phyloP scores from a whole-genome alignment of 2,329 filamentous ascomycete genomes.

The Fusarium illudens region DNA sequence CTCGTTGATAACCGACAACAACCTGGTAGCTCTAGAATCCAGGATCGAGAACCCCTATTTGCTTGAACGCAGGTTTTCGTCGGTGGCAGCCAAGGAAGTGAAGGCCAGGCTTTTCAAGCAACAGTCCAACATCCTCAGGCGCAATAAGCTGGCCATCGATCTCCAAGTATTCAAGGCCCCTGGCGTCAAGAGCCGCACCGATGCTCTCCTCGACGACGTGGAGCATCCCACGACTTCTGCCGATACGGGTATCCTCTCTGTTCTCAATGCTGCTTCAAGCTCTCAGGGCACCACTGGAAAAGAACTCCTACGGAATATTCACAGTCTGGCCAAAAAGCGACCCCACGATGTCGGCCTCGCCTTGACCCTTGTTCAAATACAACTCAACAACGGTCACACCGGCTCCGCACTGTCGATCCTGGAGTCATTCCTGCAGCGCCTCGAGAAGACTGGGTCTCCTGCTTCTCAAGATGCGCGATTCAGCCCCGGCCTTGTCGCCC shows the following conservation, averaged over 20 bases:
- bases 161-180: conserved; percentile 73
- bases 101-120: conserved; percentile 76
- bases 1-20: conserved; percentile 72
- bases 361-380: conserved; percentile 83
- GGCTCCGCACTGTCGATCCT: conserved; percentile 78
- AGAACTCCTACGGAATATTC: conserved; percentile 73
- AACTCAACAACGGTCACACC: conserved; percentile 75
- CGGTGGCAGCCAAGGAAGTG: conserved; percentile 59
- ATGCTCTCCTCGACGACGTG: conserved; percentile 48
- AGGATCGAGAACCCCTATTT: conserved; percentile 70
- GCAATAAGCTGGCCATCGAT: conserved; percentile 71
- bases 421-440: conserved; percentile 75
- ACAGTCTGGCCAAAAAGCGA: conserved; percentile 74
- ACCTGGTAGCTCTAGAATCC: conserved; percentile 57
- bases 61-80: conserved; percentile 68
- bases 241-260: conserved; percentile 54
- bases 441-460: conserved; percentile 68
- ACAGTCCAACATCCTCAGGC: conserved; percentile 64
- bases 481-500: conserved; percentile 83
- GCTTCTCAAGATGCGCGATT: conserved; percentile 76
- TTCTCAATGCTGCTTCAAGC: conserved; percentile 75
- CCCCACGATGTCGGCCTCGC: conserved; percentile 83
- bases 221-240: conserved; percentile 43
- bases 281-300: conserved; percentile 70
- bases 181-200: conserved; percentile 64